Percentiles rank a stretch among this genome's conserved stretches.
phyloP scores from a whole-genome alignment of 331 rosid genomes.

The Dryas integrifolia region DNA sequence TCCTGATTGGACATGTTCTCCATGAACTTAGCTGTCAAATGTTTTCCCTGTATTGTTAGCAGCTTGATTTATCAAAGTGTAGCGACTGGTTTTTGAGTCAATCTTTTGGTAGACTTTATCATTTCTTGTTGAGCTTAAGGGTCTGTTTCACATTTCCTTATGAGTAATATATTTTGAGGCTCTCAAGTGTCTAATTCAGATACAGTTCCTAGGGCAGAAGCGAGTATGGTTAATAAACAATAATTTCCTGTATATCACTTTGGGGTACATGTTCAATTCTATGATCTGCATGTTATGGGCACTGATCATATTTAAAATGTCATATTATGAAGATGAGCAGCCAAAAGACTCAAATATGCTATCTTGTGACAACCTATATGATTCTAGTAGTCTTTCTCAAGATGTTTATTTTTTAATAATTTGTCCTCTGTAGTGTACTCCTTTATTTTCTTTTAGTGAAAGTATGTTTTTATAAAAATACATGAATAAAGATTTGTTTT shows the following conservation, averaged over 20 bases:
- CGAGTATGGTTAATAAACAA: background rate
- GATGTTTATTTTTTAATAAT: background rate
- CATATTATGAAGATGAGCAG: background rate
- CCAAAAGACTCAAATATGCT: slow-evolving; percentile 7
- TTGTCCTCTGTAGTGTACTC: too few relatives aligned
- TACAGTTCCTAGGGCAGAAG: background rate
- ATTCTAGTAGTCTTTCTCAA: background rate
- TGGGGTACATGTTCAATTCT: background rate
- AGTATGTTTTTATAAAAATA: too few relatives aligned
- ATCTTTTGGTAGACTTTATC: background rate
- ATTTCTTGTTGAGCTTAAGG: background rate
- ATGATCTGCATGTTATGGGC: background rate
- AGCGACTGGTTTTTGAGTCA: background rate
- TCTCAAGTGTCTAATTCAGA: background rate
- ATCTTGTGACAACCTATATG: background rate
- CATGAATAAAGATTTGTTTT: background rate
- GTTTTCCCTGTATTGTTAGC: background rate
- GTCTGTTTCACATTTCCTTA: background rate
- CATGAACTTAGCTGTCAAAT: slow-evolving; percentile 3
- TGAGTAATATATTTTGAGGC: background rate
- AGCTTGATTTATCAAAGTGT: background rate
- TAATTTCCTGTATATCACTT: background rate
- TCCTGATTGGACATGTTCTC: background rate
- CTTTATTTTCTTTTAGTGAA: too few relatives aligned
- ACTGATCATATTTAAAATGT: background rate